These are phyloP conservation scores for Botrytis pseudocinerea DNA, from an alignment of 2,329 filamentous ascomycete genomes.

Conservation along the genomic window DNA sequence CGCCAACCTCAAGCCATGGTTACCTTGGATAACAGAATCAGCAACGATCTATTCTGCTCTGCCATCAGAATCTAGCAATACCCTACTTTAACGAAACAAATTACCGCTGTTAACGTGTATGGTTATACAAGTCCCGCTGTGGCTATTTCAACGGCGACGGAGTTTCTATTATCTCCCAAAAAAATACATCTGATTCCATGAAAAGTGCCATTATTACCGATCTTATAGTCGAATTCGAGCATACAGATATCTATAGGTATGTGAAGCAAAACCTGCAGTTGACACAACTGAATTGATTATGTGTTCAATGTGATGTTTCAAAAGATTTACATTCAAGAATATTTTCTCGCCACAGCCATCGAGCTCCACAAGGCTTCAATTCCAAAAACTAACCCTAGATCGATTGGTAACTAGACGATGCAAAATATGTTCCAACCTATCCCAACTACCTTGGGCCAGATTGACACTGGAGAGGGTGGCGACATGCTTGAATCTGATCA, in stretches of 20 bases:
- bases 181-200: conserved; percentile 13
- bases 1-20: neutral
- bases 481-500: neutral
- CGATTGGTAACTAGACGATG: neutral
- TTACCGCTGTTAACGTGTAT: neutral
- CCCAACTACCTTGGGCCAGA: neutral
- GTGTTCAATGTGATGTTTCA: neutral
- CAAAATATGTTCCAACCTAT: neutral
- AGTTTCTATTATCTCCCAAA: neutral
- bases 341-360: conserved; percentile 7
- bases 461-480: neutral
- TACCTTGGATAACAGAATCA: conserved; percentile 8
- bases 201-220: conserved; percentile 12
- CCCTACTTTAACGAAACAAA: neutral
- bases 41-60: conserved; percentile 6
- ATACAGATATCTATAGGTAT: neutral
- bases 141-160: neutral
- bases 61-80: conserved; percentile 7
- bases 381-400: neutral
- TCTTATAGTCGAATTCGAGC: neutral
- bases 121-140: neutral
- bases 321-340: conserved; percentile 15
- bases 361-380: conserved; percentile 4
- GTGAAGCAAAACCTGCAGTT: neutral
- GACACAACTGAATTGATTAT: neutral